A percentile compares a stretch with the other conserved stretches of the same genome.
phyloP scores from a whole-genome alignment of 2,329 filamentous ascomycete genomes.

The Paracorniculantispora psalliotae region DNA sequence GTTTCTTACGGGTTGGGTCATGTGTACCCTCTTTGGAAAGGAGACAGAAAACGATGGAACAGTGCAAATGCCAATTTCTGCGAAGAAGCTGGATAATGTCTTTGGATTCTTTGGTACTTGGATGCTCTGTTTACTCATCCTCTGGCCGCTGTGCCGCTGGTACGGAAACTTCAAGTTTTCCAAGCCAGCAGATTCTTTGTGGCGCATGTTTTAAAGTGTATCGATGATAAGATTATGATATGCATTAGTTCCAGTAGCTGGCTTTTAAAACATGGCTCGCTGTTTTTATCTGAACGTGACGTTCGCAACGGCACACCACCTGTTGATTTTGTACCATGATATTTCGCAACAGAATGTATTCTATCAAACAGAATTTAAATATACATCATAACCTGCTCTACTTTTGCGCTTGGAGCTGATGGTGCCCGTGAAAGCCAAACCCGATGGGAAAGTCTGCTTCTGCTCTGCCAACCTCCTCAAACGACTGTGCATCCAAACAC shows the following conservation, averaged over 20 bases:
- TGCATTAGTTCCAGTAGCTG: too few species aligned
- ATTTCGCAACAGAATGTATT: neutral
- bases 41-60: constrained; percentile 25
- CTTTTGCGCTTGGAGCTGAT: constrained; percentile 21
- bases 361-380: neutral
- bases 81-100: constrained; percentile 32
- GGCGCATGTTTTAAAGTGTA: constrained; percentile 38
- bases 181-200: constrained; percentile 38
- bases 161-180: constrained; percentile 40
- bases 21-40: constrained; percentile 30
- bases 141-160: constrained; percentile 38
- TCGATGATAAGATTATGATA: neutral
- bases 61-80: constrained; percentile 20
- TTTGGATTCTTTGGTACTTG: constrained; percentile 34
- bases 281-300: too few species aligned
- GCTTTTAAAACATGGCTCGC: too few species aligned
- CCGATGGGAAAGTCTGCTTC: constrained; percentile 56
- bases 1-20: constrained; percentile 21
- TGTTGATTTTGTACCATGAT: too few species aligned
- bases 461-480: constrained; percentile 61
- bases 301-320: neutral
- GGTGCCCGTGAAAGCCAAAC: constrained; percentile 61
- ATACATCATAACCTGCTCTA: neutral
- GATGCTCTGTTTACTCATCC: constrained; percentile 28
- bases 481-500: constrained; percentile 56